These are phyloP conservation scores for Alternaria arborescens DNA, from an alignment of 2,329 filamentous ascomycete genomes.

Conservation along the genomic window DNA sequence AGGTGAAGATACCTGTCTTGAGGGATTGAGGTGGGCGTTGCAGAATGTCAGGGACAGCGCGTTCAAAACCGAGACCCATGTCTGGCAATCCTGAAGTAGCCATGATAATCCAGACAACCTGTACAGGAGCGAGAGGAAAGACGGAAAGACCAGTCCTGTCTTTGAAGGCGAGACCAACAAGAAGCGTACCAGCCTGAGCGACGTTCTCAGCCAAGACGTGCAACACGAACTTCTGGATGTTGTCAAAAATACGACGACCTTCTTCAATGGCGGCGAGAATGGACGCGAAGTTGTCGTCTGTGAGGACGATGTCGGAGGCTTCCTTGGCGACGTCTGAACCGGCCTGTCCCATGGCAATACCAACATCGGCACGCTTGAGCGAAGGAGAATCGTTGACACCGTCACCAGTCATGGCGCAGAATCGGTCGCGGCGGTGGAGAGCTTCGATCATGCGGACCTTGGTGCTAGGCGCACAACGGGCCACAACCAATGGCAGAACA, in stretches of 20 bases:
- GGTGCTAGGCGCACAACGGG: slow-evolving; percentile 83
- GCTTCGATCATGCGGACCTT: slow-evolving; percentile 93
- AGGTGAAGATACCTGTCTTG: slow-evolving; percentile 50
- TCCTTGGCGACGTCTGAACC: slow-evolving; percentile 87
- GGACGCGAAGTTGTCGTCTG: slow-evolving; percentile 87
- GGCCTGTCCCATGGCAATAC: slow-evolving; percentile 84
- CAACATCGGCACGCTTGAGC: slow-evolving; percentile 81
- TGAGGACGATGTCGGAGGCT: slow-evolving; percentile 83
- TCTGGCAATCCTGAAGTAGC: slow-evolving; percentile 80
- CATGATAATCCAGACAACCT: slow-evolving; percentile 96
- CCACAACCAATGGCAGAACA: slow-evolving; percentile 80
- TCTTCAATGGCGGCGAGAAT: slow-evolving; percentile 85
- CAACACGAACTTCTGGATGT: slow-evolving; percentile 87
- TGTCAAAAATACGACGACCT: slow-evolving; percentile 85
- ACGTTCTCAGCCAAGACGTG: slow-evolving; percentile 81
- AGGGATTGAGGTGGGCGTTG: slow-evolving; percentile 73
- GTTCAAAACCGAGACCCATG: slow-evolving; percentile 85
- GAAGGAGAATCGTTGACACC: slow-evolving; percentile 88
- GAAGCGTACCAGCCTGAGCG: slow-evolving; percentile 80
- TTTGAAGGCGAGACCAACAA: slow-evolving; percentile 84
- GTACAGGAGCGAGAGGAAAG: slow-evolving; percentile 83
- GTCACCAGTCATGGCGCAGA: slow-evolving; percentile 88
- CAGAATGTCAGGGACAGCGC: slow-evolving; percentile 79
- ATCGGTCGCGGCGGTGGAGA: slow-evolving; percentile 76
- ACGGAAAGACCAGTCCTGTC: slow-evolving; percentile 76